Base-by-base conservation (phyloP, 2,329 filamentous ascomycete genomes). In the Tolypocladium pustulatum region DNA sequence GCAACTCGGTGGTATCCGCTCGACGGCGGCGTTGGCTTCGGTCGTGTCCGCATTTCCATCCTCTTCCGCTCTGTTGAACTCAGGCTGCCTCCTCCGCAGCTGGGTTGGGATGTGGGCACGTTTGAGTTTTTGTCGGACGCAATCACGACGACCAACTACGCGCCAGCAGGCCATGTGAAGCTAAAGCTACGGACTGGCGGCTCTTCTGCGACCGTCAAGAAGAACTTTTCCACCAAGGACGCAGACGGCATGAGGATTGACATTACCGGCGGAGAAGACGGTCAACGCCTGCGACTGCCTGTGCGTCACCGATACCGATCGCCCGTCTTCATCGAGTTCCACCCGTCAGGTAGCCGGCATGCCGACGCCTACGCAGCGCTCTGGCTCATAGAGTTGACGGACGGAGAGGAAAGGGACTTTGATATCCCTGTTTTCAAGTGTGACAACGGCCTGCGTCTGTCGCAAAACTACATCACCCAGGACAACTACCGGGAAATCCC, bases 71-170 rank as follows among this genome's bases (percentile, higher is more conserved):
- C 90, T 34, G 84, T 97, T 51, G 92, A 96, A 71, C 88, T 93
- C 57, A 85, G 85, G 53, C 79, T 97, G 1, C 92, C 92, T n/a
- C 89, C 89, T 0, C 77, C 86, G 46, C 88, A 96, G 72, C 81
- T 97, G 5, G 91, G 93, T 12, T 97, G 93, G 90, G 91, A 97
- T 61, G 90, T 97, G 51, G 94, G 94, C 40, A 96, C 93, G 0
- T 96, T 97, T 68, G 88, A 96, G 68, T 95, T 97, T 69, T 75
- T 82, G 0, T 90, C 87, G 0, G 81, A 90, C 55, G 81, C 78
- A 20, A 85, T 97, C 54, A 80, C 81, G 0, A 84, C 88, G 0
- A 74, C 80, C 17, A 80, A 80, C 54, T 91, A 88, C 66, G 76
- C 78, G 1, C 81, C 84, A 6, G 72, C 80, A 43, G 75, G 83